phyloP scores from a whole-genome alignment of 2,329 filamentous ascomycete genomes.

The Sclerotinia nivalis region DNA sequence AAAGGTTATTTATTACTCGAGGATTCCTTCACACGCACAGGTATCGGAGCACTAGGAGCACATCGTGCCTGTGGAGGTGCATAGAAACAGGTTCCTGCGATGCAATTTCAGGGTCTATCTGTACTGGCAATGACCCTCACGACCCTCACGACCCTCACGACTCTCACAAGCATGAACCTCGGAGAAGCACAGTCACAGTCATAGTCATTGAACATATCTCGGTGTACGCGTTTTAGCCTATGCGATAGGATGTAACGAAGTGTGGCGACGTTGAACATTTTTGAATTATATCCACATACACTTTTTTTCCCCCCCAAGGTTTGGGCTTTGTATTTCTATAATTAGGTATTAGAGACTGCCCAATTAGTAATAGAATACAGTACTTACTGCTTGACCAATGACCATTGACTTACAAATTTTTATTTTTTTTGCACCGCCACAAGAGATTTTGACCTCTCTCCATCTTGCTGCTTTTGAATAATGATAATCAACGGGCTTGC shows the following conservation, averaged over 20 bases:
- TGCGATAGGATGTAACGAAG: conserved; percentile 16
- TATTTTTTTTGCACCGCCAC: conserved; percentile 19
- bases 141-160: too few relatives aligned
- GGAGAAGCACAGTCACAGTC: conserved; percentile 14
- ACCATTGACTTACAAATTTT: background rate
- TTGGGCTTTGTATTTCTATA: conserved; percentile 19
- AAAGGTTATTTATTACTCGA: background rate
- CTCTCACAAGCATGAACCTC: conserved; percentile 22
- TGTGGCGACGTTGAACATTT: conserved; percentile 18
- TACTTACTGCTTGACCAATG: background rate
- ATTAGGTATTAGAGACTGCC: conserved; percentile 2
- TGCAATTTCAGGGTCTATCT: conserved; percentile 21
- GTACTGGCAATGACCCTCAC: conserved; percentile 1
- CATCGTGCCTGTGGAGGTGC: conserved; percentile 7
- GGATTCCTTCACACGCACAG: conserved; percentile 7
- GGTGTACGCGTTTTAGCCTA: conserved; percentile 20
- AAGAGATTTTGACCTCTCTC: background rate
- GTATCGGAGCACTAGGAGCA: conserved; percentile 4
- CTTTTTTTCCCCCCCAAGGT: background rate
- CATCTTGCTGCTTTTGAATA: conserved; percentile 13
- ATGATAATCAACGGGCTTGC: conserved; percentile 14
- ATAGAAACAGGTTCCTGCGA: conserved; percentile 15
- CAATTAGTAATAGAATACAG: background rate
- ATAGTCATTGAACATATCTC: conserved; percentile 6
- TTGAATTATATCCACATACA: background rate